A percentile compares a stretch with the other conserved stretches of the same genome.
Conservation (phyloP, 768 basidiomycete genomes). For the Suillus brevipes region DNA sequence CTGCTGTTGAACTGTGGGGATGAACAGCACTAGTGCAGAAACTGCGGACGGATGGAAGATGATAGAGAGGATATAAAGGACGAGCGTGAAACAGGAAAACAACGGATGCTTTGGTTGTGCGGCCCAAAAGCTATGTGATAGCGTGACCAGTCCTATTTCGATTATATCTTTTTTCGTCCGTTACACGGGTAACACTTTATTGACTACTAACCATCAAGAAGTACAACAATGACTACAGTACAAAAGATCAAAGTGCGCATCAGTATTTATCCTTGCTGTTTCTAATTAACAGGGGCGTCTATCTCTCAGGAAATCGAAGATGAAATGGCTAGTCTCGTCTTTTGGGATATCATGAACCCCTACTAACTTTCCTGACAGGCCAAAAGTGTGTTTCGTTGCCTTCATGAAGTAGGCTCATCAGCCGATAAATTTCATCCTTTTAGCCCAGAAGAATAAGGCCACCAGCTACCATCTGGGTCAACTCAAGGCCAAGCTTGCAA, state of each 20-base stretch:
- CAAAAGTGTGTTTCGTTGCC: slow-evolving; percentile 60
- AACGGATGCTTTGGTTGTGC: slow-evolving; percentile 13
- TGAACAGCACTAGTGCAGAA: slow-evolving; percentile 21
- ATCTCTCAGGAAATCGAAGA: slow-evolving; percentile 82
- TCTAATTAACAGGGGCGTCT: slow-evolving; percentile 13
- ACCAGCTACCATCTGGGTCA: slow-evolving; percentile 95
- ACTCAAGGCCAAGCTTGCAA: slow-evolving; percentile 97
- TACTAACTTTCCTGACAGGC: slow-evolving; percentile 43
- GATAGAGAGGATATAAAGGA: background rate
- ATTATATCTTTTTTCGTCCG: slow-evolving; percentile 3
- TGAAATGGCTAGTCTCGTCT: slow-evolving; percentile 76
- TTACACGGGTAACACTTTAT: background rate
- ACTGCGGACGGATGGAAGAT: slow-evolving; percentile 17
- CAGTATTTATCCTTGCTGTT: slow-evolving; percentile 18
- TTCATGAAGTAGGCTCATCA: slow-evolving; percentile 8
- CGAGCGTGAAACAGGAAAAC: slow-evolving; percentile 1
- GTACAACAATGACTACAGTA: slow-evolving; percentile 70
- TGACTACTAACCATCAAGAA: background rate
- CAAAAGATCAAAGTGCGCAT: slow-evolving; percentile 80
- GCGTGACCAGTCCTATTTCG: slow-evolving; percentile 6
- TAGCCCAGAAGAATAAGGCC: slow-evolving; percentile 95
- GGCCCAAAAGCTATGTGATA: slow-evolving; percentile 5
- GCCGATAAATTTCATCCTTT: slow-evolving; percentile 15
- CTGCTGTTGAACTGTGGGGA: slow-evolving; percentile 18
- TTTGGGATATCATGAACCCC: slow-evolving; percentile 4